phyloP scores from a whole-genome alignment of 345 rosid genomes.

The thale cress (Arabidopsis thaliana) region TAIR10.1 NC_003070.9:30221501-30222000 shows the following conservation, averaged over 20 bases:
- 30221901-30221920: not conserved
- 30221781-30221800: conserved; percentile 56
- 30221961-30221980: not conserved
- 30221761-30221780: conserved; percentile 8
- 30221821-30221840: conserved; percentile 78
- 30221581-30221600: not conserved
- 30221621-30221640: not conserved
- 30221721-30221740: conserved; percentile 5
- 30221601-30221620: not conserved
- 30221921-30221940: not conserved
- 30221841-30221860: conserved; percentile 48
- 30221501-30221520: conserved; percentile 22
- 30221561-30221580: no score
- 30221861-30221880: conserved; percentile 1
- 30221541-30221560: not conserved
- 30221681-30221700: not conserved
- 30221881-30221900: not conserved
- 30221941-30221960: not conserved
- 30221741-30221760: conserved; percentile 17
- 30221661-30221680: conserved; percentile 1
- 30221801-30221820: conserved; percentile 67
- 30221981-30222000: not conserved
- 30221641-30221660: no score
- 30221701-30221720: conserved; percentile 10
- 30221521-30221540: conserved; percentile 26